Evolutionary conservation across 495 filamentous ascomycete genomes (phyloP).

Genomic region (Xylona heveae): DNA sequence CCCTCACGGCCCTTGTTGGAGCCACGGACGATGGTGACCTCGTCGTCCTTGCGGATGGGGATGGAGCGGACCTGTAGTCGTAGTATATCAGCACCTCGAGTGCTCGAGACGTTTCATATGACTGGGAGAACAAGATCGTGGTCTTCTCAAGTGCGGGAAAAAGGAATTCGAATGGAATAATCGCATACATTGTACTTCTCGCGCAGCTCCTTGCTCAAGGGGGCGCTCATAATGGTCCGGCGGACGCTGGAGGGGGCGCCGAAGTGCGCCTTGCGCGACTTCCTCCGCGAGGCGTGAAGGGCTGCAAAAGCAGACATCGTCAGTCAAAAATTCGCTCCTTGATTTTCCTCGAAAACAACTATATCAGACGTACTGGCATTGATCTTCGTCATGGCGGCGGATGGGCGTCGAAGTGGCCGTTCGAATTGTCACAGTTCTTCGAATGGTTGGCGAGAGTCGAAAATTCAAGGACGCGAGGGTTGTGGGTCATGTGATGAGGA

Average conservation of each 20-base stretch:
- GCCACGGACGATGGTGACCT: slow-evolving; percentile 75
- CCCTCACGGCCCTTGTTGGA: slow-evolving; percentile 87
- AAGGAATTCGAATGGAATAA: too few relatives aligned
- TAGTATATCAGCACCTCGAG: too few relatives aligned
- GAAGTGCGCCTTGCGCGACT: slow-evolving; percentile 97
- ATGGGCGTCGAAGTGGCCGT: too few relatives aligned
- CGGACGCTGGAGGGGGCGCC: slow-evolving; percentile 74
- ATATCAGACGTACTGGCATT: slow-evolving; percentile 23
- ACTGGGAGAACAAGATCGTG: too few relatives aligned
- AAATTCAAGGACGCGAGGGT: background rate
- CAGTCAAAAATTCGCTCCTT: slow-evolving; percentile 1
- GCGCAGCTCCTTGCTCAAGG: slow-evolving; percentile 82
- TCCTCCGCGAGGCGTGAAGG: slow-evolving; percentile 71
- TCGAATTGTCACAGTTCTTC: too few relatives aligned
- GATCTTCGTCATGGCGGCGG: slow-evolving; percentile 35
- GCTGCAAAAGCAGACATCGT: slow-evolving; percentile 20
- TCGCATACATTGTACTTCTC: slow-evolving; percentile 90
- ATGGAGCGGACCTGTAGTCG: slow-evolving; percentile 66
- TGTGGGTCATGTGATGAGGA: background rate
- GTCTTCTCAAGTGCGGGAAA: too few relatives aligned
- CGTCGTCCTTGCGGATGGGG: slow-evolving; percentile 95
- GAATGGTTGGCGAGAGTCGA: too few relatives aligned
- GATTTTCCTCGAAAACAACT: background rate
- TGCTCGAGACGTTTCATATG: too few relatives aligned
- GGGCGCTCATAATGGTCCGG: slow-evolving; percentile 82